A percentile compares a stretch with the other conserved stretches of the same genome.
Conservation (phyloP, 2,329 filamentous ascomycete species). For the Fusarium nodosum region DNA sequence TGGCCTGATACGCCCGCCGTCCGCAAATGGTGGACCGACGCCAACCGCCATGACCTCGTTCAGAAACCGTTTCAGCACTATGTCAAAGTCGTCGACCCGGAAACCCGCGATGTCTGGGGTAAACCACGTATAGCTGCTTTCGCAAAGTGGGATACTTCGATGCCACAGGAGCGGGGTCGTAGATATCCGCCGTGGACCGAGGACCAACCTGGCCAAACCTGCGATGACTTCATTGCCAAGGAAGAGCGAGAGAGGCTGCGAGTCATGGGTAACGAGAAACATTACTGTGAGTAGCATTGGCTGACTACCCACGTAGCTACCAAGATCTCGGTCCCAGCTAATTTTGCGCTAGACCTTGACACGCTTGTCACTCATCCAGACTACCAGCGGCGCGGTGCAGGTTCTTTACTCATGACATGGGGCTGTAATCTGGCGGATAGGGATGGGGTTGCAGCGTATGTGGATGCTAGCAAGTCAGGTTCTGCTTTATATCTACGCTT, state of each 20-base stretch:
- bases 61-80: constrained; percentile 41
- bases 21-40: constrained; percentile 39
- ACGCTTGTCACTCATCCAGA: constrained; percentile 48
- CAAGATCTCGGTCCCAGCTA: neutral
- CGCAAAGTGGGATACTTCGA: constrained; percentile 39
- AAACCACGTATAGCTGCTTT: constrained; percentile 33
- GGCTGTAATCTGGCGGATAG: constrained; percentile 46
- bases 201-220: constrained; percentile 33
- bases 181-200: constrained; percentile 37
- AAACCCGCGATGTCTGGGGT: constrained; percentile 17
- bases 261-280: constrained; percentile 35
- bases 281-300: constrained; percentile 34
- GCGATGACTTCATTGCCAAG: constrained; percentile 32
- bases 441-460: constrained; percentile 41
- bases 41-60: constrained; percentile 28
- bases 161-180: constrained; percentile 30
- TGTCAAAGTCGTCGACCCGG: constrained; percentile 36
- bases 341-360: constrained; percentile 42
- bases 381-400: constrained; percentile 46
- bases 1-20: constrained; percentile 41
- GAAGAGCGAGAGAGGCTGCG: constrained; percentile 31
- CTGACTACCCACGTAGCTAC: neutral
- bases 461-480: constrained; percentile 44
- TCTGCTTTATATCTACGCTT: constrained; percentile 31
- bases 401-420: constrained; percentile 46